phyloP scores from a whole-genome alignment of 345 rosid genomes.

The Barbarea vulgaris region DNA sequence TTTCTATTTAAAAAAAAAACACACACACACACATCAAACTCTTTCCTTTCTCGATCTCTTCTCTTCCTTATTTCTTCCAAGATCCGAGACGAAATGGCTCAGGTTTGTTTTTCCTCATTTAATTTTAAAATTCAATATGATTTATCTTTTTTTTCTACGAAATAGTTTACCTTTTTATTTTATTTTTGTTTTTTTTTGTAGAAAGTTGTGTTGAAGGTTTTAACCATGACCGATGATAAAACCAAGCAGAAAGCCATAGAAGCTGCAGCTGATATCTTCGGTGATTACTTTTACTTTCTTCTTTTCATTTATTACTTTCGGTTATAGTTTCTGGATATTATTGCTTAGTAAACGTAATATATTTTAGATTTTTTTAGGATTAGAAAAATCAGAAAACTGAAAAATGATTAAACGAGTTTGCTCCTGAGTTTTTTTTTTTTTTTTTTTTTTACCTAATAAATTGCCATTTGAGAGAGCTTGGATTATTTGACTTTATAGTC shows the following conservation, averaged over 20 bases:
- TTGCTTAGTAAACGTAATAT: neutral
- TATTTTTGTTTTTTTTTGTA: conserved; percentile 16
- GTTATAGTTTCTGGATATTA: neutral
- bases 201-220: conserved; percentile 81
- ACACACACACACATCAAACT: neutral
- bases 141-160: neutral
- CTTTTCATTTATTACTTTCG: neutral
- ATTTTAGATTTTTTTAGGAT: neutral
- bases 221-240: conserved; percentile 92
- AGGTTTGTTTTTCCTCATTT: conserved; percentile 46
- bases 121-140: neutral
- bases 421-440: neutral
- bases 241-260: conserved; percentile 90
- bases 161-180: neutral
- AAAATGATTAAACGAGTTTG: neutral
- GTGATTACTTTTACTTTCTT: conserved; percentile 35
- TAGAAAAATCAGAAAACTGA: neutral
- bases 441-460: neutral
- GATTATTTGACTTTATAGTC: conserved; percentile 14
- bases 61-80: conserved; percentile 22
- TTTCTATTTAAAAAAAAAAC: neutral
- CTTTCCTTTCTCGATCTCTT: conserved; percentile 32
- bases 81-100: conserved; percentile 53
- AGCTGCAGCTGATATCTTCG: conserved; percentile 87
- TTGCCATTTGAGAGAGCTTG: neutral